Conservation (phyloP, 177 flowering plant genomes). For the Tripterygium wilfordii region DNA sequence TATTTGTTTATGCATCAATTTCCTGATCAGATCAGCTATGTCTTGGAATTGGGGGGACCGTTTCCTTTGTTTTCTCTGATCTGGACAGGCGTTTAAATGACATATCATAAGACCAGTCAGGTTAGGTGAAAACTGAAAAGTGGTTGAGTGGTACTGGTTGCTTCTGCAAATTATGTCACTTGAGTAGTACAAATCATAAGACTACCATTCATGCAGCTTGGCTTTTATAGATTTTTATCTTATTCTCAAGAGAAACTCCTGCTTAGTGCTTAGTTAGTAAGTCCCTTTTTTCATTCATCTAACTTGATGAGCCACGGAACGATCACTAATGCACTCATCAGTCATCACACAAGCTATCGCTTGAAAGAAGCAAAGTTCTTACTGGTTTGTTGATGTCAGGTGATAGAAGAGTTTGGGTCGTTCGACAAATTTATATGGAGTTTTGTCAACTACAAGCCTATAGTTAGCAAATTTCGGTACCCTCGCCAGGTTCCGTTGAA, state of each 20-base stretch:
- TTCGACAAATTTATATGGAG: constrained; percentile 77
- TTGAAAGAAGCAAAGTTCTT: constrained; percentile 23
- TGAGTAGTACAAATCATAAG: constrained; percentile 9
- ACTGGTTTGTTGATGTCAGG: constrained; percentile 44
- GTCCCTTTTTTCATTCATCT: neutral
- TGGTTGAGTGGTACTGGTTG: constrained; percentile 24
- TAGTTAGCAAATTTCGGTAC: constrained; percentile 53
- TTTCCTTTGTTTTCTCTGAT: constrained; percentile 2
- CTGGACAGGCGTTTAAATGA: neutral
- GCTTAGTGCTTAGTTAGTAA: constrained; percentile 4
- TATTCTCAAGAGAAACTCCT: neutral
- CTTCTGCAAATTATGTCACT: neutral
- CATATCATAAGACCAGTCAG: constrained; percentile 5
- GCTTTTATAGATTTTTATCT: constrained; percentile 1
- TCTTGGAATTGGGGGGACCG: constrained; percentile 2
- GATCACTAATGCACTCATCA: too few relatives aligned
- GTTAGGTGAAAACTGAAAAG: constrained; percentile 20
- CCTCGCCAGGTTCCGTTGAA: constrained; percentile 73
- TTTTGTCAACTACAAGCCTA: constrained; percentile 72
- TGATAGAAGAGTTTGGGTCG: constrained; percentile 66
- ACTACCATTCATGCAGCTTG: neutral
- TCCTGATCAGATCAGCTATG: neutral
- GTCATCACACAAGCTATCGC: too few relatives aligned
- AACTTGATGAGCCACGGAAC: neutral
- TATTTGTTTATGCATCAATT: constrained; percentile 1